These are phyloP conservation scores for Trametes maxima DNA, from an alignment of 768 basidiomycete species.

Conservation along the genomic window DNA sequence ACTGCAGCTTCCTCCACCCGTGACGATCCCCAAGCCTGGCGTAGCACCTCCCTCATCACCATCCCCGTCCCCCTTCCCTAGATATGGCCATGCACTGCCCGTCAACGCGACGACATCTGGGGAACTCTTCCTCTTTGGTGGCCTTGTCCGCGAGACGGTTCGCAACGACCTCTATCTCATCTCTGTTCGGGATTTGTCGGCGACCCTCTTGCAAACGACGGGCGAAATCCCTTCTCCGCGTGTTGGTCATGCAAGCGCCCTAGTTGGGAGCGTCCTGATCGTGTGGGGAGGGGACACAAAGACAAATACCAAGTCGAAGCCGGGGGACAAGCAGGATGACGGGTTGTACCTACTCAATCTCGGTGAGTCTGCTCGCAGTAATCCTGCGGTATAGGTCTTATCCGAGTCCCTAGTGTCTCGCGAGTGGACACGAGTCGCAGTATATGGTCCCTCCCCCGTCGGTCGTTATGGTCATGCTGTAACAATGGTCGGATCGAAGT, in stretches of 20 bases:
- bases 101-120: constrained; percentile 75
- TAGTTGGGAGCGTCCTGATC: constrained; percentile 93
- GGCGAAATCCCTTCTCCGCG: constrained; percentile 88
- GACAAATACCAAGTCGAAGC: constrained; percentile 61
- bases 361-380: constrained; percentile 51
- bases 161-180: constrained; percentile 95
- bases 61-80: constrained; percentile 90
- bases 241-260: constrained; percentile 96
- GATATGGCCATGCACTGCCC: constrained; percentile 94
- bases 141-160: constrained; percentile 87
- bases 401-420: constrained; percentile 63
- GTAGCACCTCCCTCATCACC: constrained; percentile 63
- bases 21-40: constrained; percentile 64
- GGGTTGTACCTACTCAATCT: constrained; percentile 92
- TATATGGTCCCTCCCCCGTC: constrained; percentile 73
- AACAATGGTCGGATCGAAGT: constrained; percentile 87
- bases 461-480: constrained; percentile 97
- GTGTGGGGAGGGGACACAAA: constrained; percentile 99
- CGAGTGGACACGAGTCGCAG: constrained; percentile 91
- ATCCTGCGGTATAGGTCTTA: not conserved
- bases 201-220: constrained; percentile 80
- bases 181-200: constrained; percentile 74
- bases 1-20: constrained; percentile 68
- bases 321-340: constrained; percentile 84
- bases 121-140: constrained; percentile 95